A percentile compares a stretch with the other conserved stretches of the same genome.
phyloP scores from a whole-genome alignment of 306 rosid species.

The Canavalia ensiformis region DNA sequence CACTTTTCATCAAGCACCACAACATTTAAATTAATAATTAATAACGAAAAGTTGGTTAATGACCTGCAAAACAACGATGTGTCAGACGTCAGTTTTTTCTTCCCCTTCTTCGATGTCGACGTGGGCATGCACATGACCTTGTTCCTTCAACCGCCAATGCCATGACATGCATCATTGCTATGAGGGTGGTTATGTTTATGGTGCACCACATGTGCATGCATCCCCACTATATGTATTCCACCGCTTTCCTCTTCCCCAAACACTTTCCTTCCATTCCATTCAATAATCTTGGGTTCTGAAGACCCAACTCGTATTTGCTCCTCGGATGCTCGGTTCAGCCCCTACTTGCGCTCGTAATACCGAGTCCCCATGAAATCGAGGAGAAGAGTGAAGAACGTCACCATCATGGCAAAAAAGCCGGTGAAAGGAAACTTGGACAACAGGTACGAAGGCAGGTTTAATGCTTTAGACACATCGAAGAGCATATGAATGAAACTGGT shows the following conservation, averaged over 20 bases:
- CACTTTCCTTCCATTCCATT: conserved; percentile 56
- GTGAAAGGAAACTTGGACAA: conserved; percentile 90
- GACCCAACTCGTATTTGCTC: conserved; percentile 62
- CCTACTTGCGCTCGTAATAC: conserved; percentile 31
- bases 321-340: conserved; percentile 47
- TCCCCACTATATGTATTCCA: conserved; percentile 58
- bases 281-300: conserved; percentile 47
- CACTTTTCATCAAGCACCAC: background rate
- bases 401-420: conserved; percentile 90
- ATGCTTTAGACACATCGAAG: too few relatives aligned
- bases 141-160: conserved; percentile 25
- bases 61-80: conserved; percentile 79
- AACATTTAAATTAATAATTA: too few relatives aligned
- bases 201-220: conserved; percentile 95
- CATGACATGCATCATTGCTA: conserved; percentile 74
- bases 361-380: conserved; percentile 92
- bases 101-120: background rate
- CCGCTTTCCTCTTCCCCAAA: too few relatives aligned
- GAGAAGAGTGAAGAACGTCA: conserved; percentile 78
- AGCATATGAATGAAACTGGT: too few relatives aligned
- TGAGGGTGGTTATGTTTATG: conserved; percentile 79
- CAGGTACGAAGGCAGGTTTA: conserved; percentile 42
- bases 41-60: too few relatives aligned
- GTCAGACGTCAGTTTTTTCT: conserved; percentile 63
- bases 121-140: conserved; percentile 63